Conservation (phyloP, 1,284 basidiomycete species). For the Polyporus tsugae region DNA sequence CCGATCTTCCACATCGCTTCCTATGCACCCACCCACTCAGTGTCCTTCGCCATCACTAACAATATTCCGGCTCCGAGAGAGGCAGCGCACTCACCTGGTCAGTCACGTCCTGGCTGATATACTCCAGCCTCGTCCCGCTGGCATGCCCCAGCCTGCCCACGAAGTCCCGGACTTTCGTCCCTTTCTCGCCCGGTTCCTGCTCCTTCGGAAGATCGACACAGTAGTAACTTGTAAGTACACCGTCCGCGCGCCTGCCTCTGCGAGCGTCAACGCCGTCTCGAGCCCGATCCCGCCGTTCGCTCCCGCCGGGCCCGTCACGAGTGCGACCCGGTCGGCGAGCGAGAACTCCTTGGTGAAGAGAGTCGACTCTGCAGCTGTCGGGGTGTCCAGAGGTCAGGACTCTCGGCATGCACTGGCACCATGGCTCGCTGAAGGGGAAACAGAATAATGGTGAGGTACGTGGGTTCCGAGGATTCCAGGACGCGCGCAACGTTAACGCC, state of each 20-base stretch:
- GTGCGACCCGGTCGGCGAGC: constrained; percentile 73
- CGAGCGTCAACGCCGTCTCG: constrained; percentile 79
- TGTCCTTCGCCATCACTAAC: too few relatives aligned
- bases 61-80: too few relatives aligned
- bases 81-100: constrained; percentile 50
- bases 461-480: too few relatives aligned
- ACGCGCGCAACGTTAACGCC: constrained; percentile 10
- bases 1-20: constrained; percentile 59
- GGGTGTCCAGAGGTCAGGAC: background rate
- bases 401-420: too few relatives aligned
- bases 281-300: constrained; percentile 85
- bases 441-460: background rate
- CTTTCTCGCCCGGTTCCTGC: constrained; percentile 69
- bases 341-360: constrained; percentile 76
- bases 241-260: constrained; percentile 78
- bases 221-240: too few relatives aligned
- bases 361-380: constrained; percentile 33
- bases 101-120: constrained; percentile 71
- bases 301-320: constrained; percentile 83
- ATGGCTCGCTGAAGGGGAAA: background rate
- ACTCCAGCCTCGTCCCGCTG: constrained; percentile 61
- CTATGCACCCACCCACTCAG: constrained; percentile 8
- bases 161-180: constrained; percentile 62
- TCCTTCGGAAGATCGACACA: constrained; percentile 75
- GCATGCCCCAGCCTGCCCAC: constrained; percentile 48